phyloP scores from a whole-genome alignment of 306 rosid species.

The Glycyrrhiza uralensis region DNA sequence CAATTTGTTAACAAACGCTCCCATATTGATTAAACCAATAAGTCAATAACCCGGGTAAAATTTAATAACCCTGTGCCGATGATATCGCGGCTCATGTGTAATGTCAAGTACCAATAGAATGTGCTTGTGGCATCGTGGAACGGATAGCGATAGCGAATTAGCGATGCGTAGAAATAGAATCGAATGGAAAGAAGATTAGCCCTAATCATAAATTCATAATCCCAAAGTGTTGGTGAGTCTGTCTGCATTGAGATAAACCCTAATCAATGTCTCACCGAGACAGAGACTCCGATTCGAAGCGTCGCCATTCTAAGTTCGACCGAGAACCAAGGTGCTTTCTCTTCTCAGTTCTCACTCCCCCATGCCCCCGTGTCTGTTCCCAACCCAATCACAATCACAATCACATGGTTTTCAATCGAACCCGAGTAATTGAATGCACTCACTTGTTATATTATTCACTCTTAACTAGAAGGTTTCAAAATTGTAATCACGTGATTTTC shows the following conservation, averaged over 20 bases:
- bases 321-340: constrained; percentile 64
- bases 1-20: no score
- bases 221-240: background rate
- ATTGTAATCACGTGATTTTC: background rate
- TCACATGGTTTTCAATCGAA: no score
- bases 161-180: background rate
- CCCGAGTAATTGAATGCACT: background rate
- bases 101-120: no score
- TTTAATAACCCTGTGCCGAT: no score
- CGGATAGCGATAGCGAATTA: no score
- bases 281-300: constrained; percentile 69
- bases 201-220: constrained; percentile 11
- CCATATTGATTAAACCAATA: no score
- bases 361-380: no score
- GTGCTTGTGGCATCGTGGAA: no score
- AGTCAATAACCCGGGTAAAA: no score
- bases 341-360: constrained; percentile 2
- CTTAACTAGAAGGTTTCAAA: background rate
- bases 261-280: constrained; percentile 74
- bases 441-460: background rate
- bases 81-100: no score
- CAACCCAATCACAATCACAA: background rate
- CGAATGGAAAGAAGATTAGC: background rate
- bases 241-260: background rate
- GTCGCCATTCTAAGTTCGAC: constrained; percentile 72